These are phyloP conservation scores for Sungouiella blattae DNA, from an alignment of 805 yeast genomes.

Conservation along the genomic window DNA sequence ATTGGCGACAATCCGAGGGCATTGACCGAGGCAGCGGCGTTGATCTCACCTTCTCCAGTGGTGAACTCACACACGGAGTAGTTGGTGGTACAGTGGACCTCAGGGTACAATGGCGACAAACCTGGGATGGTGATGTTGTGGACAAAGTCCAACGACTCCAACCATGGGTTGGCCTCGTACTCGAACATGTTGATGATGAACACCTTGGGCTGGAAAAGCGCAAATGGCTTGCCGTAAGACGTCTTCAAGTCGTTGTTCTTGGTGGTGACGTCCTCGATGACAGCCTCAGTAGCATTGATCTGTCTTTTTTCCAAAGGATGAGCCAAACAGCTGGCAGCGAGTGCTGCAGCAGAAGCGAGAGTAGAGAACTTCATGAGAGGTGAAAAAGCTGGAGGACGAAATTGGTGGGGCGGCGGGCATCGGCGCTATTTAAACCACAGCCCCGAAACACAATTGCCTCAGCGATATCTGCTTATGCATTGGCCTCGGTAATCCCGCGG, in stretches of 20 bases:
- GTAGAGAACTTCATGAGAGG: conserved; percentile 21
- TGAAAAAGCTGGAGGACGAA: too few relatives aligned
- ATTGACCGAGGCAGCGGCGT: conserved; percentile 58
- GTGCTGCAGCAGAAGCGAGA: conserved; percentile 12
- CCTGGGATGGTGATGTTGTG: conserved; percentile 64
- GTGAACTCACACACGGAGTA: conserved; percentile 57
- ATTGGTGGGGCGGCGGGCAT: too few relatives aligned
- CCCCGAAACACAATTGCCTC: too few relatives aligned
- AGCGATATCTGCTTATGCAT: too few relatives aligned
- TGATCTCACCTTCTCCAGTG: conserved; percentile 69
- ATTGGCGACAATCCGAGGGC: conserved; percentile 52
- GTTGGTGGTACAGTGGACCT: conserved; percentile 51
- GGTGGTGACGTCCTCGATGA: conserved; percentile 3
- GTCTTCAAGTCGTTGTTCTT: conserved; percentile 18
- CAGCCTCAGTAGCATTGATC: conserved; percentile 11
- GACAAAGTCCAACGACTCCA: conserved; percentile 42
- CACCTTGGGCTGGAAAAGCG: conserved; percentile 49
- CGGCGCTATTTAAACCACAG: too few relatives aligned
- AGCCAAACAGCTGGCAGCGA: conserved; percentile 13
- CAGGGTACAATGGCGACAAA: conserved; percentile 56
- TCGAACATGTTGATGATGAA: conserved; percentile 55
- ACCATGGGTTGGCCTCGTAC: conserved; percentile 53
- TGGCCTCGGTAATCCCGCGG: too few relatives aligned
- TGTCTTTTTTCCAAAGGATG: conserved; percentile 15
- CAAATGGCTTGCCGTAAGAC: conserved; percentile 27